phyloP scores from a whole-genome alignment of 2,329 filamentous ascomycete species.

The Exophiala aquamarina region DNA sequence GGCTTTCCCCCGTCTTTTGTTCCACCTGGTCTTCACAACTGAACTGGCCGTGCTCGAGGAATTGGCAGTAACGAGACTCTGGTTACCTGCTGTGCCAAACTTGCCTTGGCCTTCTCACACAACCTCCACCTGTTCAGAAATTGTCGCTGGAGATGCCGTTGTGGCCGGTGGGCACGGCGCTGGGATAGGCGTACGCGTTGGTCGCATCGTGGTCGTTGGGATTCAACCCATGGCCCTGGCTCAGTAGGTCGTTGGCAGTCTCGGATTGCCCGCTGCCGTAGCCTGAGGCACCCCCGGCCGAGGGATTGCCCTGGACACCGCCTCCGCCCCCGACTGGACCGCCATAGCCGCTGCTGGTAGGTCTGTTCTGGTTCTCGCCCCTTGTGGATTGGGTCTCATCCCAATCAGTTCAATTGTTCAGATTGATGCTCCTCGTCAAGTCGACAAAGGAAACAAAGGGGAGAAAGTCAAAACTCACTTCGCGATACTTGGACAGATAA shows the following conservation, averaged over 20 bases:
- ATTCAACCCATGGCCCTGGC: slow-evolving; percentile 40
- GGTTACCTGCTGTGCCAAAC: slow-evolving; percentile 19
- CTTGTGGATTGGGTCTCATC: slow-evolving; percentile 77
- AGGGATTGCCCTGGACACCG: slow-evolving; percentile 31
- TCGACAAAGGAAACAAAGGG: slow-evolving; percentile 23
- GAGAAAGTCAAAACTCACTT: slow-evolving; percentile 65
- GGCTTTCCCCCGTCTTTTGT: not conserved
- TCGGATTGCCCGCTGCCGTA: slow-evolving; percentile 40
- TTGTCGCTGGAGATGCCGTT: slow-evolving; percentile 46
- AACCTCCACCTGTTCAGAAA: slow-evolving; percentile 36
- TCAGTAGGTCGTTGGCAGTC: slow-evolving; percentile 45
- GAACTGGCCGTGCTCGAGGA: slow-evolving; percentile 24
- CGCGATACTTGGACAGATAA: slow-evolving; percentile 94
- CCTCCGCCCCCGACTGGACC: slow-evolving; percentile 37
- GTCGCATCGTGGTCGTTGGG: slow-evolving; percentile 45
- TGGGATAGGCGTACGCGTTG: slow-evolving; percentile 44
- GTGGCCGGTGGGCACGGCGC: slow-evolving; percentile 47
- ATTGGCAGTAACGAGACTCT: slow-evolving; percentile 21
- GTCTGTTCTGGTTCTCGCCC: slow-evolving; percentile 63
- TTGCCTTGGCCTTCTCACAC: slow-evolving; percentile 12
- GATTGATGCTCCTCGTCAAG: slow-evolving; percentile 42
- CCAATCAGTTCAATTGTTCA: slow-evolving; percentile 53
- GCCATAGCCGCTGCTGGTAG: slow-evolving; percentile 47
- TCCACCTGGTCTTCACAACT: slow-evolving; percentile 7
- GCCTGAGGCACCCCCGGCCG: slow-evolving; percentile 33